These are phyloP conservation scores for Limonium bicolor DNA, from an alignment of 148 eudicot genomes.

Conservation along the genomic window DNA sequence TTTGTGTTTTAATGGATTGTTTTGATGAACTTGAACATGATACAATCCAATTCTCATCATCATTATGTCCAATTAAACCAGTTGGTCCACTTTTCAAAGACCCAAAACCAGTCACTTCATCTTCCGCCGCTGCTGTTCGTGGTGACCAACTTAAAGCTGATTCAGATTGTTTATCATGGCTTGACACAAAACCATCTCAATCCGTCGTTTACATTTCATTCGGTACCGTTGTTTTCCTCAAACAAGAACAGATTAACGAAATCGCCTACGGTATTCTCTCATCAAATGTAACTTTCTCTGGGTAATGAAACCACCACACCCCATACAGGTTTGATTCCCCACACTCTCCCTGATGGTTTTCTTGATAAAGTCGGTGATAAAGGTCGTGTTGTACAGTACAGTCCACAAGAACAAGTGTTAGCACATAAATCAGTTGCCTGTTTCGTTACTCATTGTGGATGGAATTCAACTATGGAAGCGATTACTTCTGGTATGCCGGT, in stretches of 20 bases:
- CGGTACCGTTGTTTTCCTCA: slow-evolving; percentile 48
- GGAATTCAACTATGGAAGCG: slow-evolving; percentile 82
- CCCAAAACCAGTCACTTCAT: slow-evolving; percentile 1
- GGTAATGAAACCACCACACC: slow-evolving; percentile 55
- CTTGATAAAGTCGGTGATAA: slow-evolving; percentile 4
- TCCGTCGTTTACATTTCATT: slow-evolving; percentile 67
- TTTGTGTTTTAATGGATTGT: slow-evolving; percentile 58
- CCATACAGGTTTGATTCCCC: slow-evolving; percentile 7
- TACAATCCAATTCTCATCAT: slow-evolving; percentile 26
- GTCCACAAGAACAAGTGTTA: slow-evolving; percentile 62
- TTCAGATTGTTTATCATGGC: slow-evolving; percentile 33
- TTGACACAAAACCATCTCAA: slow-evolving; percentile 26
- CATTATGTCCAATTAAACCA: slow-evolving; percentile 31
- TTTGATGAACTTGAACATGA: slow-evolving; percentile 59
- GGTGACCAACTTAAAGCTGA: slow-evolving; percentile 42
- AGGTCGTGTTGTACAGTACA: slow-evolving; percentile 44
- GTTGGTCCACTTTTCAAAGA: slow-evolving; percentile 55
- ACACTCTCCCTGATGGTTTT: slow-evolving; percentile 16
- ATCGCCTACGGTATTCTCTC: slow-evolving; percentile 44
- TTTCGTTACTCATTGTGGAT: slow-evolving; percentile 80
- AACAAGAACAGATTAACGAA: slow-evolving; percentile 56
- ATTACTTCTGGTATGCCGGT: slow-evolving; percentile 56
- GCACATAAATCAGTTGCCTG: slow-evolving; percentile 59
- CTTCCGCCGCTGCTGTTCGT: slow-evolving; percentile 7
- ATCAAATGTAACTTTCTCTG: slow-evolving; percentile 48